phyloP scores from a whole-genome alignment of 495 filamentous ascomycete species.

The Talaromyces borbonicus region DNA sequence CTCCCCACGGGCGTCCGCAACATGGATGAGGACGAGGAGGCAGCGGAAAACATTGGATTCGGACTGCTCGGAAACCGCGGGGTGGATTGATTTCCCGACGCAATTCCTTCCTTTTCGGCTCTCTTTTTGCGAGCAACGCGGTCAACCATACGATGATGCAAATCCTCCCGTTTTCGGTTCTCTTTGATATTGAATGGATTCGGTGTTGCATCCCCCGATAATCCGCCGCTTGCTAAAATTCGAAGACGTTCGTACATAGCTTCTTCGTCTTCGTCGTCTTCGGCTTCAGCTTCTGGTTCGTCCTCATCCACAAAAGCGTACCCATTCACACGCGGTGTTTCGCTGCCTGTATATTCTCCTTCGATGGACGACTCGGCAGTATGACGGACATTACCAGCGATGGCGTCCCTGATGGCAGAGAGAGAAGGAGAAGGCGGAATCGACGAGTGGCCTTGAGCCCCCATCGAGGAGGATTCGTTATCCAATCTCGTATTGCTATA shows the following conservation, averaged over 20 bases:
- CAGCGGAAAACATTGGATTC: slow-evolving; percentile 42
- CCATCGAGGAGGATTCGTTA: slow-evolving; percentile 15
- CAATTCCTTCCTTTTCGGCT: slow-evolving; percentile 31
- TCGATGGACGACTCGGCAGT: slow-evolving; percentile 48
- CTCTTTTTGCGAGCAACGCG: slow-evolving; percentile 65
- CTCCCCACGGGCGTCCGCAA: slow-evolving; percentile 40
- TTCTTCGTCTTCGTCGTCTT: slow-evolving; percentile 9
- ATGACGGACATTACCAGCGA: slow-evolving; percentile 59
- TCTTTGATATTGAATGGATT: slow-evolving; percentile 79
- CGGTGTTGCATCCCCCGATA: slow-evolving; percentile 52
- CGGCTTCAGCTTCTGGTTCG: slow-evolving; percentile 50
- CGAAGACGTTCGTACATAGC: slow-evolving; percentile 12
- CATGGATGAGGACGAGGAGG: not conserved
- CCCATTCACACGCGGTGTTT: slow-evolving; percentile 84
- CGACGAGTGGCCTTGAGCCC: slow-evolving; percentile 14
- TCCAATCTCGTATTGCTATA: slow-evolving; percentile 77
- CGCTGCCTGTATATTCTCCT: slow-evolving; percentile 51
- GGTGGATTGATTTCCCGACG: slow-evolving; percentile 41
- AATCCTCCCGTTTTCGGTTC: slow-evolving; percentile 65
- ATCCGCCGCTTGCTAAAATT: slow-evolving; percentile 18
- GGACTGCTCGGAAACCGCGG: slow-evolving; percentile 71
- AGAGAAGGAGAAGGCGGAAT: slow-evolving; percentile 68
- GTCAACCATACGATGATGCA: slow-evolving; percentile 90
- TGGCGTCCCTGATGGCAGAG: slow-evolving; percentile 79
- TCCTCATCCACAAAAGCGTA: slow-evolving; percentile 90